Base-by-base conservation (phyloP, 23 red algal genomes). In the Gracilaria caudata region DNA sequence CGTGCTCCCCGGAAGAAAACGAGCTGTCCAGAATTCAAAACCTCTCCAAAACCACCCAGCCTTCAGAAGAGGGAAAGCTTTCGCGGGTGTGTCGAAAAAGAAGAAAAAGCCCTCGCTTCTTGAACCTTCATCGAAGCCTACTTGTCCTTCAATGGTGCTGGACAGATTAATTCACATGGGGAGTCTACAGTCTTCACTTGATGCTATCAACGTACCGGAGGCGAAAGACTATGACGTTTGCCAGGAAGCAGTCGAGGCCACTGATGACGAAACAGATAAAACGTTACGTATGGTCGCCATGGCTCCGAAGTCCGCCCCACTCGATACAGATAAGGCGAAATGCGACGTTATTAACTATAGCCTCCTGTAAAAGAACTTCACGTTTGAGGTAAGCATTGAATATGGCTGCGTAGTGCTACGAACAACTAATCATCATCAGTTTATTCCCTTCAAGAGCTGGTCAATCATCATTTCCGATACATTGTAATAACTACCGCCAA, bases 401-500 rank as follows among this genome's bases (percentile, higher is more conserved):
- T 51, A 58, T 58, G 4, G 7, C 54, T n/a, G 54, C n/a, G 54
- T 4, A 58, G 7, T 58, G 54, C n/a, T 14, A 16, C 54, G 19
- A 58, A 16, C 3, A 3, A 64, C 7, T 8, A 3, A 17, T 0
- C 4, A 36, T 19, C 61, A 10, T 66, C 61, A 75, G 9, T 75
- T 47, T 75, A 75, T 75, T 75, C 68, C 74, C 58, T 77, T 89
- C 14, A 89, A 51, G 30, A 89, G 61, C 24, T 89, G 53, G 57
- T 77, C 57, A 21, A 89, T 44, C 19, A 89, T 30, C 2, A 68
- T 13, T 29, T 79, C 85, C 13, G 87, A 75, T 76, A 82, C 70
- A 19, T 49, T 45, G 26, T 91, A 82, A 44, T 95, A 95, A 40
- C 93, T 86, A 24, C 93, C 93, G 3, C 93, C 93, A 86, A 95